Base-by-base conservation (phyloP, 164 flowering plant species). In the Vitis rotundifolia region DNA sequence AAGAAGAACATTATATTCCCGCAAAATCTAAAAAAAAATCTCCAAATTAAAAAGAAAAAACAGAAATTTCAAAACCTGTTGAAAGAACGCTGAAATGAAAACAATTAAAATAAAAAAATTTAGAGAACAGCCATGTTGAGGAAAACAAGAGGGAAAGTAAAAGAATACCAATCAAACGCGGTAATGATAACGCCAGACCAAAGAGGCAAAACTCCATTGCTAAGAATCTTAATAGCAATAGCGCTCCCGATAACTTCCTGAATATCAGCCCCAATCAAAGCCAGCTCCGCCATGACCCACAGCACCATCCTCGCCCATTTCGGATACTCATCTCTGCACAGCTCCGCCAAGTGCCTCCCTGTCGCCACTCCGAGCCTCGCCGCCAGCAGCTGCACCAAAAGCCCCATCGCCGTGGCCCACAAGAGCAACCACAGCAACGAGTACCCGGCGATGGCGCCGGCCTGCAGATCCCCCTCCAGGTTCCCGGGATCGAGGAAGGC, bases 401-500 rank as follows among this genome's bases (percentile, higher is more conserved):
- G 81, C 47, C 96, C 96, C 85, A 91, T 87, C 2, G 77, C 85
- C 18, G 93, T 91, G 29, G 96, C 90, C 93, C 93, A 89, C 74
- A 87, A 16, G 13, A 91, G 78, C 61, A 91, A 79, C 96, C 96
- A 91, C 49, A 91, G 67, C 54, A 91, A 68, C 18, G 91, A 86
- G 76, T 91, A 87, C 9, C 96, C 96, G 0, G 96, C 96, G 13
- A 87, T 79, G 5, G 93, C 96, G 2, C 96, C 96, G 3, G 93
- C 67, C 76, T 91, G 96, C 11, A 91, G 90, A 77, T 91, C 91
- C 8, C 90, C 93, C 68, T 91, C 96, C 68, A 91, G 66, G 59
- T 91, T 91, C 9, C 96, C 96, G 8, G 96, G 96, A 74, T 89
- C 96, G 29, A 91, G 79, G 49, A 91, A 91, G 2, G 93, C 96